Base-by-base conservation (phyloP, 768 basidiomycete species). In the Tulasnella sp. region DNA sequence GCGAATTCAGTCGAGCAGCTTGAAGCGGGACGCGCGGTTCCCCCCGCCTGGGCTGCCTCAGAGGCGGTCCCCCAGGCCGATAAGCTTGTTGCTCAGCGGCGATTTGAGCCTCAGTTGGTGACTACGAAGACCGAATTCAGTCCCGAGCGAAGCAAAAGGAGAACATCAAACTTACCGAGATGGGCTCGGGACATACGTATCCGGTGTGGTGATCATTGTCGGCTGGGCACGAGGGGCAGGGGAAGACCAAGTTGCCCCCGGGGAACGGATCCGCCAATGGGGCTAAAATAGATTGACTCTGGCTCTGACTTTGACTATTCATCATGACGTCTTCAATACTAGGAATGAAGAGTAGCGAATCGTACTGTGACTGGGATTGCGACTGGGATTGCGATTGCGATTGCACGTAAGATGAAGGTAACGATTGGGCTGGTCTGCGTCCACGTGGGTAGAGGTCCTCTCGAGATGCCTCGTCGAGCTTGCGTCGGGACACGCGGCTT, bases 401-500 rank as follows among this genome's bases (percentile, higher is more conserved):
- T 48, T 48, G 47, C 11, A n/a, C 27, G 47, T 29, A 21, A n/a
- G 47, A 29, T 17, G 50, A 24, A 19, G 48, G 34, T 21, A 59
- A 48, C n/a, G 50, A 59, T 34, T 26, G 29, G 42, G 34, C 41
- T 11, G 55, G 55, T 23, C 55, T 21, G 34, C 55, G 41, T 56
- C 55, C 55, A 26, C 38, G 55, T 10, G 55, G 55, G 55, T 56
- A 56, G 41, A 56, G 44, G 19, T 56, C 55, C 24, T 56, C 55
- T 47, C 55, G 55, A n/a, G 55, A 38, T 23, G 42, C 38, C 41
- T 56, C 38, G 26, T 56, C 42, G 15, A 56, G 17, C 55, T 47
- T 19, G 21, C 23, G 21, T n/a, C 24, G 19, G 13, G 41, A 44
- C 23, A 44, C 4, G 23, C 55, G 55, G 24, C 24, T 26, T 21